Evolutionary conservation across 345 rosid genomes (phyloP), one percentile per base, ranked within the genome.

Genomic region (Lepidium didymum): DNA sequence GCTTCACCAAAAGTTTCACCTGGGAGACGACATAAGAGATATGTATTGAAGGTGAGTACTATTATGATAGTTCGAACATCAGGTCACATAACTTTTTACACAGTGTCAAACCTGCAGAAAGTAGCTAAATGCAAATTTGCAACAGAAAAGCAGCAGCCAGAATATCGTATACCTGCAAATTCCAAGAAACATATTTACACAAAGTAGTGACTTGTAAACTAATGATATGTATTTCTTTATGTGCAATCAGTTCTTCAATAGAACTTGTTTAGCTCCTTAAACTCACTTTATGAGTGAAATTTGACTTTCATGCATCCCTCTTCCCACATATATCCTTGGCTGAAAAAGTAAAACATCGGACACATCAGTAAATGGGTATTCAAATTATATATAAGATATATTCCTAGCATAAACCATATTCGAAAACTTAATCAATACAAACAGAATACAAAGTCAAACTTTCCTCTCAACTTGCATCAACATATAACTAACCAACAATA

Each of bases 231-330:
- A 38, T 31, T 43, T 67, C 34, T 43, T 54, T 33, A 54, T 45
- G 45, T 23, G 68, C 21, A 10, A 55, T 53, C 16, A 43, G 14
- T 47, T 47, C 34, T 52, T 49, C 46, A 49, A 10, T n/a, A 54
- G 25, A 47, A 23, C 38, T 54, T 66, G 46, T 62, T 46, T 58
- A 36, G 40, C 52, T 56, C 63, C 19, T 5, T 11, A 51, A 50
- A 86, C 97, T 82, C 76, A 93, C 98, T 93, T 93, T 47, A 93
- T 60, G 49, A 93, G 91, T 59, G 94, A 58, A 79, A 88, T 82
- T 72, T 90, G 98, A 65, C 98, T 93, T 80, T 93, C 98, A 78
- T 93, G 98, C 98, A 93, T 90, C 68, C 98, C 98, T 77, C 98
- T 86, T 40, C 98, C 98, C 49, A 93, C 74, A 62, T 90, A 93